These are phyloP conservation scores for Trametes maxima DNA, from an alignment of 768 basidiomycete species.

Conservation along the genomic window DNA sequence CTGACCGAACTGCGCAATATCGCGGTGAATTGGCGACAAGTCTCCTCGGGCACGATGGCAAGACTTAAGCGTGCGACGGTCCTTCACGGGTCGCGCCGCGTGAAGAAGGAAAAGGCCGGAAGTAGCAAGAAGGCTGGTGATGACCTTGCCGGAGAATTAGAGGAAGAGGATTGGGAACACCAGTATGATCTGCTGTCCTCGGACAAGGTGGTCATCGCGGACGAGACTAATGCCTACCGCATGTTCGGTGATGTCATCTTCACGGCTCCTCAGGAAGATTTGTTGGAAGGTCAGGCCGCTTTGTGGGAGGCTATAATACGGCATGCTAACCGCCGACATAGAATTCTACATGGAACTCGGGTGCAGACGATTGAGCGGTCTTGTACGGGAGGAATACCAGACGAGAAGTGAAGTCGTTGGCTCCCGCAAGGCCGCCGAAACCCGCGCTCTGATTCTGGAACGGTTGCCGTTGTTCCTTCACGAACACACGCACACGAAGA, in stretches of 20 bases:
- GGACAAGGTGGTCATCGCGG: conserved; percentile 76
- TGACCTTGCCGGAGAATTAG: conserved; percentile 41
- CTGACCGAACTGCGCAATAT: conserved; percentile 82
- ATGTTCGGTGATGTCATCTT: conserved; percentile 78
- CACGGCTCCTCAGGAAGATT: conserved; percentile 85
- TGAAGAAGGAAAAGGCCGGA: conserved; percentile 36
- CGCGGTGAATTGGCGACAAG: conserved; percentile 65
- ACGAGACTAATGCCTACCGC: conserved; percentile 81
- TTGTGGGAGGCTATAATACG: too few relatives aligned
- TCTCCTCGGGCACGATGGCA: conserved; percentile 52
- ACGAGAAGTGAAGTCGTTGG: conserved; percentile 53
- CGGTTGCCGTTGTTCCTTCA: conserved; percentile 89
- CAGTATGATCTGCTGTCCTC: conserved; percentile 73
- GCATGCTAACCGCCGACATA: conserved; percentile 28
- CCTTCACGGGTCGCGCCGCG: conserved; percentile 72
- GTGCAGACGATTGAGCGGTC: conserved; percentile 65
- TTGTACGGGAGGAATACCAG: conserved; percentile 80
- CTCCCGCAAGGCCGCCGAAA: conserved; percentile 51
- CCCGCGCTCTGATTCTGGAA: conserved; percentile 70
- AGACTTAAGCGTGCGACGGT: conserved; percentile 74
- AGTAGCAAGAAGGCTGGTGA: conserved; percentile 19
- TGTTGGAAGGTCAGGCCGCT: conserved; percentile 70
- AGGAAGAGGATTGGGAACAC: conserved; percentile 76
- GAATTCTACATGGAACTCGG: conserved; percentile 81
- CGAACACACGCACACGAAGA: conserved; percentile 74